phyloP scores from a whole-genome alignment of 2,329 filamentous ascomycete species.

The Penicillium sp. region DNA sequence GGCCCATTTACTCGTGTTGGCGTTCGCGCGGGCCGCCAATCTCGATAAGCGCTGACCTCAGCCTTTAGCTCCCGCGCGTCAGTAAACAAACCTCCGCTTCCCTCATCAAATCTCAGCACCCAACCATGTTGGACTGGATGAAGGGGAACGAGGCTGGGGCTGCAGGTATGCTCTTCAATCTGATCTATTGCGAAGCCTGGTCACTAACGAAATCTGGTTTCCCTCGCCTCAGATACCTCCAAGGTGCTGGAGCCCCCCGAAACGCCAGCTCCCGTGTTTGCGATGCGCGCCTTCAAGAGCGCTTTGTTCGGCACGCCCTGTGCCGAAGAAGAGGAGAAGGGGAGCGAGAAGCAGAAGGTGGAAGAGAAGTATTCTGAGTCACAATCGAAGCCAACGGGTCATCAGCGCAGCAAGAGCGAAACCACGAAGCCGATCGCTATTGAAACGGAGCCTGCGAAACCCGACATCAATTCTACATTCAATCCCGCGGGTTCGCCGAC shows the following conservation, averaged over 20 bases:
- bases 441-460: constrained; percentile 23
- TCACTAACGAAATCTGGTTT: not conserved
- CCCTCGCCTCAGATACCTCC: constrained; percentile 45
- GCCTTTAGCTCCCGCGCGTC: constrained; percentile 17
- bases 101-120: constrained; percentile 16
- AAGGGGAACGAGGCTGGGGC: constrained; percentile 22
- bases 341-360: constrained; percentile 13
- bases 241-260: constrained; percentile 61
- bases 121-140: constrained; percentile 29
- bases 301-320: constrained; percentile 66
- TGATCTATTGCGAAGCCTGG: not conserved
- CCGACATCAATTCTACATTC: constrained; percentile 27
- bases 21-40: constrained; percentile 3
- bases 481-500: constrained; percentile 52
- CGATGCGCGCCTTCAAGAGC: constrained; percentile 66
- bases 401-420: constrained; percentile 25
- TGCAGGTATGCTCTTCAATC: constrained; percentile 16
- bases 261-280: constrained; percentile 67
- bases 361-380: constrained; percentile 11
- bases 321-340: constrained; percentile 47
- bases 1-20: not conserved
- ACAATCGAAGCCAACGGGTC: constrained; percentile 18
- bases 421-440: constrained; percentile 19
- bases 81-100: constrained; percentile 37
- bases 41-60: constrained; percentile 17